Percentiles rank a stretch among this genome's conserved stretches.
Conservation (phyloP, 257 asterid genomes). For the Prunella vulgaris region DNA sequence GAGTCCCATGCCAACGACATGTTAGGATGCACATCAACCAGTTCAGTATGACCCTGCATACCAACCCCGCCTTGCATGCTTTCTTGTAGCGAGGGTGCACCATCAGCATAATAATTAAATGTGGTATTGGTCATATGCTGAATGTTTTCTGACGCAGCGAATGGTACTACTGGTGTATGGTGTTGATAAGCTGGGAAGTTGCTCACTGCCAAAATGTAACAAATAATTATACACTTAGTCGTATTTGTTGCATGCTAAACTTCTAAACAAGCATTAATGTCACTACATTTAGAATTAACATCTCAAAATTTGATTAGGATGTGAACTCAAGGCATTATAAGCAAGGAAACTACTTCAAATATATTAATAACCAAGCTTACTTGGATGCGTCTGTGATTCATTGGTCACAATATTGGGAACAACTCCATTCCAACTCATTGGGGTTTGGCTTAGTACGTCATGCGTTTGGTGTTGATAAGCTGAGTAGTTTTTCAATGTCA, state of each 20-base stretch:
- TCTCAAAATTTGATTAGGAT: neutral
- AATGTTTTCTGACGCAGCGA: conserved; percentile 45
- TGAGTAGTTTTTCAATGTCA: conserved; percentile 43
- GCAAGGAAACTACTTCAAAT: neutral
- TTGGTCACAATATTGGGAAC: no score
- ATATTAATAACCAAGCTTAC: no score
- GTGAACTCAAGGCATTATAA: neutral
- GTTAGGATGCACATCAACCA: conserved; percentile 36
- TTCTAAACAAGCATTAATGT: neutral
- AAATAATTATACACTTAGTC: neutral
- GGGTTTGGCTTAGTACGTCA: no score
- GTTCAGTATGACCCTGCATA: conserved; percentile 34
- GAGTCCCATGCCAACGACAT: conserved; percentile 46
- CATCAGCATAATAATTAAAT: conserved; percentile 37
- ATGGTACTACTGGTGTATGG: conserved; percentile 34
- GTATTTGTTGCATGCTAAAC: neutral
- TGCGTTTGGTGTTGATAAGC: conserved; percentile 10
- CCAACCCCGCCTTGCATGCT: conserved; percentile 35
- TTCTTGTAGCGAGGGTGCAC: conserved; percentile 38
- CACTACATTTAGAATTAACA: no score
- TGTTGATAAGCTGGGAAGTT: conserved; percentile 32
- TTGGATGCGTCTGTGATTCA: no score
- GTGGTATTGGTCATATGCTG: conserved; percentile 29
- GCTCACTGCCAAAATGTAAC: conserved; percentile 38
- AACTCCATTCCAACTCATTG: no score